These are phyloP conservation scores for Fusarium longipes DNA, from an alignment of 2,329 filamentous ascomycete genomes.

Conservation along the genomic window DNA sequence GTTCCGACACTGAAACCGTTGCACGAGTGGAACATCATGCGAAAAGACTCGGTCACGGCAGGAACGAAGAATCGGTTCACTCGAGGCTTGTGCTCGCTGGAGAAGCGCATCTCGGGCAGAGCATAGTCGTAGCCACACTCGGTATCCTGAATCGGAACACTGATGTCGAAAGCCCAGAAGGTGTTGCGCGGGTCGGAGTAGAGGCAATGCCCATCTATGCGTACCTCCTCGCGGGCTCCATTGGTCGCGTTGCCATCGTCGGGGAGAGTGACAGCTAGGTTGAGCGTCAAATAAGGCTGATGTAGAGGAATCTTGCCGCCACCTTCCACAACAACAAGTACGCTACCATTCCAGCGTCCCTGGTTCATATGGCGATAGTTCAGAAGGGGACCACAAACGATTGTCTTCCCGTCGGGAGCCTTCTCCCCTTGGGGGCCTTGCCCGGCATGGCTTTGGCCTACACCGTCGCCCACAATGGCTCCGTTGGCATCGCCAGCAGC, in stretches of 20 bases:
- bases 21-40: slow-evolving; percentile 98
- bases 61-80: slow-evolving; percentile 86
- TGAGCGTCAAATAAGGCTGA: slow-evolving; percentile 69
- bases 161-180: slow-evolving; percentile 92
- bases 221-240: slow-evolving; percentile 57
- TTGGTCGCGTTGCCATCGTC: slow-evolving; percentile 44
- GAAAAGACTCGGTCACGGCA: slow-evolving; percentile 86
- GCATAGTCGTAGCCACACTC: slow-evolving; percentile 85
- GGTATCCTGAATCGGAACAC: slow-evolving; percentile 75
- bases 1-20: slow-evolving; percentile 95
- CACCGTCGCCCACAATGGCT: slow-evolving; percentile 11
- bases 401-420: slow-evolving; percentile 63
- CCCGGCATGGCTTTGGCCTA: slow-evolving; percentile 48
- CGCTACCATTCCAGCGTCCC: slow-evolving; percentile 83
- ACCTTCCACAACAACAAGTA: slow-evolving; percentile 82
- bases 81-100: slow-evolving; percentile 65
- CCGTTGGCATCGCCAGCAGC: slow-evolving; percentile 48
- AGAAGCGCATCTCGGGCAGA: slow-evolving; percentile 73
- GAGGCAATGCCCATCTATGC: slow-evolving; percentile 61
- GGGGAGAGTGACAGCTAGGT: slow-evolving; percentile 52
- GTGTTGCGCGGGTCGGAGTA: slow-evolving; percentile 76
- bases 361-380: slow-evolving; percentile 83
- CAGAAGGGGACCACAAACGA: slow-evolving; percentile 78
- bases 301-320: slow-evolving; percentile 69
- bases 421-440: slow-evolving; percentile 29